Evolutionary conservation across 306 rosid genomes (phyloP), one percentile per base, ranked within the genome.

Genomic region (Medicago lupulina): DNA sequence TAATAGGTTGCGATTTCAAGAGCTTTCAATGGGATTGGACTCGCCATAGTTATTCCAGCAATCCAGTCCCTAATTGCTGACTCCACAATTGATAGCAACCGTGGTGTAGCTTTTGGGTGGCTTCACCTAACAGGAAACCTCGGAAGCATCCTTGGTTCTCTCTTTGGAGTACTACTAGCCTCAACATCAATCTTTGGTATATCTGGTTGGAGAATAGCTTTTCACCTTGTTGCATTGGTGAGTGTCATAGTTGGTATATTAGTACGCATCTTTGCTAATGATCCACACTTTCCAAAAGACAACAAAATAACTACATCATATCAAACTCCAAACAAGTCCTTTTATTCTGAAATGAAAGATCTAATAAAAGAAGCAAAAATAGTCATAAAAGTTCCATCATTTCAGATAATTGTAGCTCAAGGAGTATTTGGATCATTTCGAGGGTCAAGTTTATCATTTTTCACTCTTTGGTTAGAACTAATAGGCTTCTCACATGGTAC

Each of bases 1-100:
- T 31, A 57, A 59, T 70, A 91, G 98, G 96, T 93, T 57, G 97
- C 96, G 19, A 75, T 93, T 78, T 93, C 97, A 39, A 88, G 96
- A 87, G 98, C 91, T n/a, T 87, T 91, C 68, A 93, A 91, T 49
- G 97, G 98, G 57, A 88, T 93, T 25, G 98, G 98, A 60, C 89
- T 93, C 1, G 97, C 96, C 80, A 88, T 93, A 49, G 96, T 91
- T 16, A 63, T 50, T 70, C 98, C 97, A n/a, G 93, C 98, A 49
- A 88, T 93, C 66, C 92, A 78, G 65, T 93, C 98, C 14, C 85
- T 91, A 0, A 87, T 91, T 43, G 98, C 96, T 7, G 98, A 93
- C 51, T 89, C 94, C 9, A 89, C 91, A 8, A 81, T 87, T n/a
- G 95, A 89, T 7, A 73, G 76, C 83, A 91, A 89, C 76, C 93